Percentiles rank a stretch among this genome's conserved stretches.
phyloP scores from a whole-genome alignment of 139 green algal species.

The Zygnema cylindricum region DNA sequence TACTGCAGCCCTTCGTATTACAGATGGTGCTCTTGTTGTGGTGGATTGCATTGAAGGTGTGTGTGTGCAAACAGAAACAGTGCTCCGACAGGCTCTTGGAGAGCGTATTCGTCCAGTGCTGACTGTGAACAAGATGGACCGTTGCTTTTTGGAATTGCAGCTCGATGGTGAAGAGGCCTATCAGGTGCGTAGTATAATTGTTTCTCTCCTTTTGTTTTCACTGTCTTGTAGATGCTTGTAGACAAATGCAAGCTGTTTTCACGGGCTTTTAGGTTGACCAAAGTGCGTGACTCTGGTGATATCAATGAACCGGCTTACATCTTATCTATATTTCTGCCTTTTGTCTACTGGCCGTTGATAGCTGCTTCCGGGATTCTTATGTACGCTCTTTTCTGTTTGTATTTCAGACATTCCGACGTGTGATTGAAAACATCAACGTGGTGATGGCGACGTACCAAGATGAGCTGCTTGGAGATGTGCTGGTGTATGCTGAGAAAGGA shows the following conservation, averaged over 20 bases:
- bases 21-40: constrained; percentile 97
- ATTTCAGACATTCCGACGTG: constrained; percentile 83
- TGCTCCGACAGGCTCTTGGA: constrained; percentile 90
- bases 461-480: constrained; percentile 91
- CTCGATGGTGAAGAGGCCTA: constrained; percentile 92
- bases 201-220: too few relatives aligned
- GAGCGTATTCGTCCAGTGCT: constrained; percentile 98
- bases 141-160: constrained; percentile 98
- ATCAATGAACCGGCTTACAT: too few relatives aligned
- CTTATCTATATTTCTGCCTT: too few relatives aligned
- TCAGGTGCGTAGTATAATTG: too few relatives aligned
- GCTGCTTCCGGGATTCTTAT: too few relatives aligned
- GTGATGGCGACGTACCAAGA: constrained; percentile 98
- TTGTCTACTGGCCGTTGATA: too few relatives aligned
- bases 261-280: too few relatives aligned
- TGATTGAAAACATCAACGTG: constrained; percentile 99
- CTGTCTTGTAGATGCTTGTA: too few relatives aligned
- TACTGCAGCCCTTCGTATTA: constrained; percentile 98
- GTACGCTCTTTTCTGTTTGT: too few relatives aligned
- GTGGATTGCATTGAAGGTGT: constrained; percentile 99
- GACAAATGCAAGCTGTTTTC: too few relatives aligned
- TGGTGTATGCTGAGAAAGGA: constrained; percentile 96
- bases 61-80: constrained; percentile 99
- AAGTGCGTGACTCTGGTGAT: too few relatives aligned
- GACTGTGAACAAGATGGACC: constrained; percentile 99